A percentile compares a stretch with the other conserved stretches of the same genome.
These are phyloP conservation scores for Flaveria trinervia DNA, from an alignment of 129 eudicot genomes.

Conservation along the genomic window DNA sequence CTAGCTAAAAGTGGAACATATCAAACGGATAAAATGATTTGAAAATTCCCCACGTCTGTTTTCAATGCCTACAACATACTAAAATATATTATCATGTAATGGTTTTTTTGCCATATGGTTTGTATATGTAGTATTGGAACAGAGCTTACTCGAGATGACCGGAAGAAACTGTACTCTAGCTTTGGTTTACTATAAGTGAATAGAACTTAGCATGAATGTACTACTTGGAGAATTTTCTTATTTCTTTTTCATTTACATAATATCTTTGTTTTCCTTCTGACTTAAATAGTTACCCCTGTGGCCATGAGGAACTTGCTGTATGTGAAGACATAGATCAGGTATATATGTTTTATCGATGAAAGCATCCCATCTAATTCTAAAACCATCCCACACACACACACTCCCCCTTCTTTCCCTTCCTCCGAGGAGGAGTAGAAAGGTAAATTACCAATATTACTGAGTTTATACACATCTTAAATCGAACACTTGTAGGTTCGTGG, in stretches of 20 bases:
- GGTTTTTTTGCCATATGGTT: neutral
- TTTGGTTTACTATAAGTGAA: slow-evolving; percentile 89
- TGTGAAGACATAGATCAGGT: slow-evolving; percentile 99
- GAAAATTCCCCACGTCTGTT: neutral
- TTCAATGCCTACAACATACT: neutral
- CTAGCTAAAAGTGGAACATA: neutral
- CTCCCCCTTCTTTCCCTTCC: neutral
- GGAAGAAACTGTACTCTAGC: slow-evolving; percentile 86
- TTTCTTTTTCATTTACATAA: neutral
- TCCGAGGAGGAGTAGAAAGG: slow-evolving; percentile 2
- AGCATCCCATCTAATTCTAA: neutral
- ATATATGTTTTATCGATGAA: slow-evolving; percentile 8
- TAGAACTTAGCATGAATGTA: neutral
- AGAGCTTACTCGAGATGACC: slow-evolving; percentile 95
- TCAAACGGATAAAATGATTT: neutral
- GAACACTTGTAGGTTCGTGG: slow-evolving; percentile 66
- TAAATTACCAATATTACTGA: neutral
- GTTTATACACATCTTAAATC: neutral
- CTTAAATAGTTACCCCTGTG: slow-evolving; percentile 78
- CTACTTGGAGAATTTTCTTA: slow-evolving; percentile 6
- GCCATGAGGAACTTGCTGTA: slow-evolving; percentile 95
- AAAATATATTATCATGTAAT: neutral
- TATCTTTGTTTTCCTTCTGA: slow-evolving; percentile 11
- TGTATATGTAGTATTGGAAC: slow-evolving; percentile 81
- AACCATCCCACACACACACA: neutral